Base-by-base conservation (phyloP, 2,329 filamentous ascomycete genomes). In the Fusarium humuli region DNA sequence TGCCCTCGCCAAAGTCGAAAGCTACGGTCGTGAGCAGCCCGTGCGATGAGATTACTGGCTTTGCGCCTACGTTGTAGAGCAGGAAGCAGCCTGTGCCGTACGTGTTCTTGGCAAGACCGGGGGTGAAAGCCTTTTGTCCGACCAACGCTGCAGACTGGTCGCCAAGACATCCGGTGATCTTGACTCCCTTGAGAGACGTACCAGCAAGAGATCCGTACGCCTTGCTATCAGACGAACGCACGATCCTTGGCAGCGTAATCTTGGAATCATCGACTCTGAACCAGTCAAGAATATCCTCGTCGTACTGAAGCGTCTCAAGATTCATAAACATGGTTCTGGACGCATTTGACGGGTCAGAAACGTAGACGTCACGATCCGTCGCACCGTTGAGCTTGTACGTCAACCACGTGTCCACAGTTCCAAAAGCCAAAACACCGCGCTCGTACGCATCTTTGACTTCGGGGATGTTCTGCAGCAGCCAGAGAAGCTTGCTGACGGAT, bases 241-340 rank as follows among this genome's bases (percentile, higher is more conserved):
- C 89, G 73, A 95, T 94, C 76, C 90, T 90, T n/a, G 93, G 92
- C 37, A 96, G 83, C 50, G 85, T 85, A 62, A 95, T 81, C 78
- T 94, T 94, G 48, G 83, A 86, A 58, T 83, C 81, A 78, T 94
- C 90, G 45, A 95, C 81, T 44, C 88, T 85, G 82, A 95, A 95
- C 83, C 94, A 95, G 48, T 91, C 85, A 30, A 94, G 82, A 50
- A 94, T 85, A 54, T 87, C 85, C 49, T 92, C 87, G 75, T 93
- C 92, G 78, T 95, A 96, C 73, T 93, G 80, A 46, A 94, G 83
- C 2, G 88, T 92, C 75, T 92, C 85, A 32, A 95, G 85, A 79
- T 94, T 93, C 89, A 94, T 93, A 80, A 96, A 94, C 92, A 94
- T 94, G 45, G 93, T 95, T 71, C 67, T 85, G 5, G 91, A 93